Percentiles rank a stretch among this genome's conserved stretches.
phyloP scores from a whole-genome alignment of 306 rosid species.

The Hippophae tibetana region DNA sequence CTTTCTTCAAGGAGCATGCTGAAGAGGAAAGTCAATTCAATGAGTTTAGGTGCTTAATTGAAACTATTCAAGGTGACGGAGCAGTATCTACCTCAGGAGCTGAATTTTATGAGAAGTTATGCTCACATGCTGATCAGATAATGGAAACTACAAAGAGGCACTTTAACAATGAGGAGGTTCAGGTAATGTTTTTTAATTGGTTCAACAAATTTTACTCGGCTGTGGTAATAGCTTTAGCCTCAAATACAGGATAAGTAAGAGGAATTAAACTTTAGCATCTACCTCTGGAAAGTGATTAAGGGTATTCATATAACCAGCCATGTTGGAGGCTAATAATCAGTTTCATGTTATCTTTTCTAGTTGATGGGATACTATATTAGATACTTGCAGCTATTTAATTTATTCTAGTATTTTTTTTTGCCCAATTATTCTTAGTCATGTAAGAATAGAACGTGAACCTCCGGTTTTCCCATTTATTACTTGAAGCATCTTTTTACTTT shows the following conservation, averaged over 20 bases:
- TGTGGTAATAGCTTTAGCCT: not conserved
- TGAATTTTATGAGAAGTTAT: conserved; percentile 77
- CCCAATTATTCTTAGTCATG: not conserved
- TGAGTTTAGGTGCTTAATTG: conserved; percentile 82
- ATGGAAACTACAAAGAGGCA: conserved; percentile 86
- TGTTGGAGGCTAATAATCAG: conserved; percentile 17
- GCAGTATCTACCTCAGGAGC: conserved; percentile 65
- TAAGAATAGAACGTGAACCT: conserved; percentile 16
- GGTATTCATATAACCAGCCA: conserved; percentile 18
- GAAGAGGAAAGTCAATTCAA: conserved; percentile 96
- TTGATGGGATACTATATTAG: conserved; percentile 10
- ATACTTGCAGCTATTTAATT: conserved; percentile 2
- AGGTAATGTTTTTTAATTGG: conserved; percentile 45
- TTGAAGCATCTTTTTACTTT: conserved; percentile 13
- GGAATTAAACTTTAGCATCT: not conserved
- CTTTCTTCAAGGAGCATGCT: conserved; percentile 77
- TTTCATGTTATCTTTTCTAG: conserved; percentile 8
- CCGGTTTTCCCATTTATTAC: conserved; percentile 13
- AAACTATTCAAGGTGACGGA: conserved; percentile 78
- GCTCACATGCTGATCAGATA: conserved; percentile 91
- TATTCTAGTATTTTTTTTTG: not conserved
- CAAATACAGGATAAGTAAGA: not conserved
- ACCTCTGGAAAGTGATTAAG: conserved; percentile 17
- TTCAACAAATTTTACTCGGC: conserved; percentile 11
- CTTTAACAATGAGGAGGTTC: conserved; percentile 85